These are phyloP conservation scores for Chrysanthemum seticuspe DNA, from an alignment of 129 eudicot species.

Conservation along the genomic window DNA sequence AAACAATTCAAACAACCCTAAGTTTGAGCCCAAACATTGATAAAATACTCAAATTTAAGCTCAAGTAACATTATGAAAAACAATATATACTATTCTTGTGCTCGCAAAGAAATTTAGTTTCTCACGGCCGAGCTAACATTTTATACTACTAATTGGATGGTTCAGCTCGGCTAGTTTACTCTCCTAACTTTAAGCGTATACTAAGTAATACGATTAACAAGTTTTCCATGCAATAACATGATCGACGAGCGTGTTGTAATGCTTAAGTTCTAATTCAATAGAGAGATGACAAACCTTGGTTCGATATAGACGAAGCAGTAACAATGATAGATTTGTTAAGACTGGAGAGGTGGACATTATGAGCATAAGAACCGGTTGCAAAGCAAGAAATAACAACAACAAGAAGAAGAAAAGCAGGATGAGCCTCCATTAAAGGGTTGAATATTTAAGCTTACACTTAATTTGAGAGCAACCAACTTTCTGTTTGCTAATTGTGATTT, in stretches of 20 bases:
- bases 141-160: too few species aligned
- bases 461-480: not conserved
- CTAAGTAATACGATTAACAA: too few species aligned
- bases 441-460: conserved; percentile 22
- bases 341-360: conserved; percentile 44
- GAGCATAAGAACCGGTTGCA: conserved; percentile 42
- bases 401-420: conserved; percentile 10
- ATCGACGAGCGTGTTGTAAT: not conserved
- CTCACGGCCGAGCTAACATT: too few species aligned
- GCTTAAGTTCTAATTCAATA: not conserved
- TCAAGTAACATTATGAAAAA: too few species aligned
- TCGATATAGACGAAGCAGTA: conserved; percentile 26
- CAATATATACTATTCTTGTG: too few species aligned
- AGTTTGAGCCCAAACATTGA: too few species aligned
- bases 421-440: conserved; percentile 34
- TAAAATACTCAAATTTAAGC: not conserved
- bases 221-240: too few species aligned
- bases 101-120: too few species aligned
- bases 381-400: conserved; percentile 31
- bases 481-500: conserved; percentile 10
- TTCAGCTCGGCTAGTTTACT: too few species aligned
- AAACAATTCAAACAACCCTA: too few species aligned
- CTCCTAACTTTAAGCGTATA: too few species aligned
- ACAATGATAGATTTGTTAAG: conserved; percentile 47
- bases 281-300: conserved; percentile 21